Base-by-base conservation (phyloP, 495 filamentous ascomycete genomes). In the Terfezia claveryi region DNA sequence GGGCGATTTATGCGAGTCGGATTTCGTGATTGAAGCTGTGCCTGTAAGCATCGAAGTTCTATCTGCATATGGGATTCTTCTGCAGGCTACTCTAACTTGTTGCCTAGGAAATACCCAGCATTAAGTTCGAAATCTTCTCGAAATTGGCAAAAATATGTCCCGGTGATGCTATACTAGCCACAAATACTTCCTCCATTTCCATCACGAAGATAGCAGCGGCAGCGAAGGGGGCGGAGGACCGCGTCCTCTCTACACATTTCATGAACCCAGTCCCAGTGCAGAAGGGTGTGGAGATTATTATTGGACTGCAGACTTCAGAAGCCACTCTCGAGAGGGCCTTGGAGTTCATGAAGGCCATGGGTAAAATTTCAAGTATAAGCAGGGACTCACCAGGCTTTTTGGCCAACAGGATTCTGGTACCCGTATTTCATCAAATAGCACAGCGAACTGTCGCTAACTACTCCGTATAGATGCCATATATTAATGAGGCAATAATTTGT, bases 251-350 rank as follows among this genome's bases (percentile, higher is more conserved):
- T 53, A 96, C 92, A 51, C 91, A 99, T 68, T 99, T 99, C 71
- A 99, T 99, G 91, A 99, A 99, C 73, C 91, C 91, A 0, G 91
- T 99, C 0, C 92, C 91, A 1, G 70, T 99, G 4, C 92, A 95
- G 65, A 94, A 94, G 69, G 91, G 91, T 50, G 91, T 99, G 7
- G 91, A 99, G 71, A 93, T 99, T 56, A 96, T 99, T 62, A 76
- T 80, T 23, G 92, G 86, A 20, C 72, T 99, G 46, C 91, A 99
- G 67, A 99, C 91, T 8, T 89, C 84, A 12, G 64, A 77, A 58
- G 74, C 76, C 49, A 96, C 92, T 0, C 68, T 93, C 32, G 81
- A 83, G 8, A 82, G 82, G 5, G 85, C 89, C n/a, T 72, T 95
- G 16, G 80, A 72, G 8, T 92, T 99, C 67, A 84, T 91, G 64